Evolutionary conservation across 2,329 filamentous ascomycete species (phyloP).

Genomic region (Ceratocystis papillata): DNA sequence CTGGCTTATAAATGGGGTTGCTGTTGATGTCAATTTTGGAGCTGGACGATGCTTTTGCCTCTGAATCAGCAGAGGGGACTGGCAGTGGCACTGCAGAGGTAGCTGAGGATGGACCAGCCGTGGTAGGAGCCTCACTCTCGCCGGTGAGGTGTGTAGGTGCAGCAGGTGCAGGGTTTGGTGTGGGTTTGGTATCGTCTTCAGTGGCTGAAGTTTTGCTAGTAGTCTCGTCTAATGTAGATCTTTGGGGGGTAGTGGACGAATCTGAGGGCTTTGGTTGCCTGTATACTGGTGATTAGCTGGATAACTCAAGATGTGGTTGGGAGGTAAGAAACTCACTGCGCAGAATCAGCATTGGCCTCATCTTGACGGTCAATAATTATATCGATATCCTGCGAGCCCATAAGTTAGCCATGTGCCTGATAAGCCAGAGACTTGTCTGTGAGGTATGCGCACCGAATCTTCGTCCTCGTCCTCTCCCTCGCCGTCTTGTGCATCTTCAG

Average conservation of each 20-base stretch:
- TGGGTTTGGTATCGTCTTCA: conserved; percentile 15
- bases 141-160: conserved; percentile 30
- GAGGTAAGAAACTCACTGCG: conserved; percentile 38
- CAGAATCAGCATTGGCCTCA: conserved; percentile 48
- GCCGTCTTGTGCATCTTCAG: conserved; percentile 50
- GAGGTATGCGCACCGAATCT: conserved; percentile 21
- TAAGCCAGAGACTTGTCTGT: not conserved
- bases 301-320: not conserved
- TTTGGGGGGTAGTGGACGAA: conserved; percentile 53
- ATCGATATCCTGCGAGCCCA: conserved; percentile 47
- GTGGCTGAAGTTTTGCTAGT: conserved; percentile 35
- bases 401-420: conserved; percentile 12
- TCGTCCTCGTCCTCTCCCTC: conserved; percentile 49
- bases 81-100: conserved; percentile 24
- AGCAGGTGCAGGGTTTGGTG: conserved; percentile 33
- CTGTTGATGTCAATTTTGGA: conserved; percentile 78
- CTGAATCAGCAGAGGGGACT: conserved; percentile 37
- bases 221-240: conserved; percentile 41
- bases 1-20: conserved; percentile 65
- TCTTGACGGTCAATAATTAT: conserved; percentile 59
- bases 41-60: conserved; percentile 57
- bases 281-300: conserved; percentile 4
- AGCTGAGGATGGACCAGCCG: conserved; percentile 23
- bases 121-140: conserved; percentile 31
- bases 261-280: conserved; percentile 55